A percentile compares a stretch with the other conserved stretches of the same genome.
Evolutionary conservation across 176 grass and related monocot species (phyloP).

Genomic region (Zea luxurians): DNA sequence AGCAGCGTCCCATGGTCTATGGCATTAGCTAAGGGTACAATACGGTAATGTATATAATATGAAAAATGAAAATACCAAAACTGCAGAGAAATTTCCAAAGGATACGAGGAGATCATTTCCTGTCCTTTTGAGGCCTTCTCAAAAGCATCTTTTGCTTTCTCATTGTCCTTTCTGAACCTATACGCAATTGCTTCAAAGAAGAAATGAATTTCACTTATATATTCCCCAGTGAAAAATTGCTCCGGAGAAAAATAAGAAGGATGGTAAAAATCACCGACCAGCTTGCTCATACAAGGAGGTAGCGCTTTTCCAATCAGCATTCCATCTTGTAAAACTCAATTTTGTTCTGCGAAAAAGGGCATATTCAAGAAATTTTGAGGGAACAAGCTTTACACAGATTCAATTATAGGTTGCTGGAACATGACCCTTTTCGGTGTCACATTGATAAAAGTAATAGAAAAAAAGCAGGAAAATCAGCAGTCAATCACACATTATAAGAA

Average conservation of each 20-base stretch:
- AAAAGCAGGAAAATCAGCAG: slow-evolving; percentile 8
- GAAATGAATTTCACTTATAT: not conserved
- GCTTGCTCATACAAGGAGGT: slow-evolving; percentile 93
- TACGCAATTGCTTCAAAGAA: slow-evolving; percentile 73
- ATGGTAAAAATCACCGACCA: slow-evolving; percentile 50
- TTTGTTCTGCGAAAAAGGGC: slow-evolving; percentile 64
- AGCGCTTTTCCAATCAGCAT: slow-evolving; percentile 87
- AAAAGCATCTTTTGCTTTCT: slow-evolving; percentile 98
- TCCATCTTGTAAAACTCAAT: slow-evolving; percentile 98
- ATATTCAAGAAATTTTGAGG: not conserved
- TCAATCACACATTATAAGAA: not conserved
- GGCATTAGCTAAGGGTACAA: slow-evolving; percentile 49
- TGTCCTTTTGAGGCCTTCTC: slow-evolving; percentile 99
- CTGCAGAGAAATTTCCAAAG: slow-evolving; percentile 32
- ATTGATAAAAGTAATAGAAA: not conserved
- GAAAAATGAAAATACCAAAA: slow-evolving; percentile 14
- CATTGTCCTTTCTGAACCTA: slow-evolving; percentile 84
- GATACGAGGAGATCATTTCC: slow-evolving; percentile 99
- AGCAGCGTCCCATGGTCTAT: slow-evolving; percentile 96
- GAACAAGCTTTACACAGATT: not conserved
- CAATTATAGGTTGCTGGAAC: not conserved
- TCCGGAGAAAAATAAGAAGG: slow-evolving; percentile 13
- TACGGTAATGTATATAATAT: slow-evolving; percentile 20
- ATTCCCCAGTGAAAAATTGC: not conserved
- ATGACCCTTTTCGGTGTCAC: not conserved